Evolutionary conservation across 106 monocot genomes (phyloP).

Genomic region (Triglochin maritima): DNA sequence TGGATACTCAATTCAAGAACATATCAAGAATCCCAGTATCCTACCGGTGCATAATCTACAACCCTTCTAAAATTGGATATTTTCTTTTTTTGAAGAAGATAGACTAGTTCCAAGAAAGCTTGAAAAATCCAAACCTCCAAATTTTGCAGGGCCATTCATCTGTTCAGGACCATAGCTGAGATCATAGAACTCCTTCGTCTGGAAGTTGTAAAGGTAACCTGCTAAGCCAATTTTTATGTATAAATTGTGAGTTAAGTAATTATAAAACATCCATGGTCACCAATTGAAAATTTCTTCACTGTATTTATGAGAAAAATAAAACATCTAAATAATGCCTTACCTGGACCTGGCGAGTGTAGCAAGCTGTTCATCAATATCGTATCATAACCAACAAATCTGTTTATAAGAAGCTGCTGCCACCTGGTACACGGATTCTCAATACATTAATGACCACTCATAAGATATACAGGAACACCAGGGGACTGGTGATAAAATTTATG

Average conservation of each 20-base stretch:
- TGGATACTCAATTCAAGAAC: too few relatives aligned
- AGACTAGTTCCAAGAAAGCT: not conserved
- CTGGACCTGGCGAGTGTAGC: constrained; percentile 82
- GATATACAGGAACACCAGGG: too few relatives aligned
- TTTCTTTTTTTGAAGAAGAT: not conserved
- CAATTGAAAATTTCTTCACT: not conserved
- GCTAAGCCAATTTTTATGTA: constrained; percentile 1
- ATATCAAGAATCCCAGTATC: too few relatives aligned
- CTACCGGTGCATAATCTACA: too few relatives aligned
- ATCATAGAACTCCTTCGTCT: constrained; percentile 91
- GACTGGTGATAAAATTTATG: too few relatives aligned
- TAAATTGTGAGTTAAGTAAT: not conserved
- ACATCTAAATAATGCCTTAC: constrained; percentile 14
- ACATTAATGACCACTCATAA: too few relatives aligned
- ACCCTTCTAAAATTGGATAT: not conserved
- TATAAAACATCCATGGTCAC: not conserved
- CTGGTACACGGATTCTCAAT: constrained; percentile 23
- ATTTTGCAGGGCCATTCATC: constrained; percentile 52
- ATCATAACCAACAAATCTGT: constrained; percentile 94
- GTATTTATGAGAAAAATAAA: not conserved
- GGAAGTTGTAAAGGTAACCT: constrained; percentile 95
- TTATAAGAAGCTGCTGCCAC: constrained; percentile 96
- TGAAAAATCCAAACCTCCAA: constrained; percentile 53
- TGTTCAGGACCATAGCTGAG: constrained; percentile 84
- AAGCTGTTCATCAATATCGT: constrained; percentile 94